Conservation (phyloP, 163 green algal genomes). For the Chloroidium sp. region DNA sequence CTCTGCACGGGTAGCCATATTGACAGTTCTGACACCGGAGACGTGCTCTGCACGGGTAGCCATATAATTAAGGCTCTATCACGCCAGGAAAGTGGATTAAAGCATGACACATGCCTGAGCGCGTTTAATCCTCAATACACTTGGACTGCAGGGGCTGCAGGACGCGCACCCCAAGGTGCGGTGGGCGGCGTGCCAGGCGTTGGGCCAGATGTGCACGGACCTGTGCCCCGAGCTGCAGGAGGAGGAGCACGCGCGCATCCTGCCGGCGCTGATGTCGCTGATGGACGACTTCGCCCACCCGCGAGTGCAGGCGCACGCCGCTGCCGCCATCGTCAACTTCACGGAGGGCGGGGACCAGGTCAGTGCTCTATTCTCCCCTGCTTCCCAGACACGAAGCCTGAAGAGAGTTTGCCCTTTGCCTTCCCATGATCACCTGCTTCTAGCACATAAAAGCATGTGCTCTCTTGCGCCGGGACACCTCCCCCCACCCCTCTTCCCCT, state of each 20-base stretch:
- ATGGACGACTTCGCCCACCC: slow-evolving; percentile 89
- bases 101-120: not conserved
- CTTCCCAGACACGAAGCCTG: no score
- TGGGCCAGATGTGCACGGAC: slow-evolving; percentile 98
- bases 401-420: no score
- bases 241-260: slow-evolving; percentile 41
- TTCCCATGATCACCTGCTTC: no score
- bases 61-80: no score
- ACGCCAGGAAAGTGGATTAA: not conserved
- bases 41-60: no score
- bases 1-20: no score
- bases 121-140: not conserved
- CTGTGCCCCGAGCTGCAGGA: slow-evolving; percentile 87
- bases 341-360: slow-evolving; percentile 62
- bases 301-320: slow-evolving; percentile 87
- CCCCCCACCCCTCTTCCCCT: no score
- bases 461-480: no score
- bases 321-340: slow-evolving; percentile 96
- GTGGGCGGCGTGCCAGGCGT: slow-evolving; percentile 93
- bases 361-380: no score
- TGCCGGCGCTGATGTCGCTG: slow-evolving; percentile 58
- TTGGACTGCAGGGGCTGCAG: slow-evolving; percentile 21
- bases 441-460: no score
- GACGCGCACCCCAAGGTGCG: slow-evolving; percentile 66
- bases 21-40: no score